Base-by-base conservation (phyloP, 495 filamentous ascomycete species). In the Penicillium arizonense region DNA sequence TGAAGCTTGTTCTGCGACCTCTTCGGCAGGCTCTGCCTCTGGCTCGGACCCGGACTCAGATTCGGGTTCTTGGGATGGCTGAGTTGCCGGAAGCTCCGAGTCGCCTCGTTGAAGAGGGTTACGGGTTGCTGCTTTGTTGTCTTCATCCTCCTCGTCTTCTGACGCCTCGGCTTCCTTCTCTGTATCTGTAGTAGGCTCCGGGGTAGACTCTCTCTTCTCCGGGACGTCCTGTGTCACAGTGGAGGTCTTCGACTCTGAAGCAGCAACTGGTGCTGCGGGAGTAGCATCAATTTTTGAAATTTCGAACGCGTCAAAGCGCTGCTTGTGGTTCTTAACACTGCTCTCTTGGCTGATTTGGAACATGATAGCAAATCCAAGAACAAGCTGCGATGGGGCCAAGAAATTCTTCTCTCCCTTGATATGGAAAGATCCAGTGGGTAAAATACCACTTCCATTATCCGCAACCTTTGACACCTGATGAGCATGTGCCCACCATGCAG, bases 271-370 rank as follows among this genome's bases (percentile, higher is more conserved):
- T 18, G 44, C 58, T 21, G 51, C 44, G 14, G 55, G 16, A 9
- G 13, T 41, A 18, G 57, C 21, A 30, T 18, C 10, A 41, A 38
- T 14, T 30, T 57, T 32, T 11, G 46, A 12, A 12, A 82, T 79
- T 26, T 64, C 66, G 20, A 53, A 51, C 4, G 47, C 36, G 42
- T 85, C 79, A 36, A 89, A 55, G 37, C 87, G 78, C 66, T 86
- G 90, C 30, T 85, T 78, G 71, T 97, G 92, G 44, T 83, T 86
- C 24, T 75, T 78, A 60, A 89, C 88, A 63, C 91, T 96, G 63
- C 91, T 96, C 53, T 94, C 87, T 55, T 96, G 89, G 62, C 90
- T 96, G 47, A 98, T 81, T 65, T 82, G 87, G 66, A 94, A 98
- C 67, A 96, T 74, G 36, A 97, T 79, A 4, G 81, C 91, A 64